Conservation (phyloP, 192 early-diverging fungal genomes). For the Gamsiella multidivaricata region DNA sequence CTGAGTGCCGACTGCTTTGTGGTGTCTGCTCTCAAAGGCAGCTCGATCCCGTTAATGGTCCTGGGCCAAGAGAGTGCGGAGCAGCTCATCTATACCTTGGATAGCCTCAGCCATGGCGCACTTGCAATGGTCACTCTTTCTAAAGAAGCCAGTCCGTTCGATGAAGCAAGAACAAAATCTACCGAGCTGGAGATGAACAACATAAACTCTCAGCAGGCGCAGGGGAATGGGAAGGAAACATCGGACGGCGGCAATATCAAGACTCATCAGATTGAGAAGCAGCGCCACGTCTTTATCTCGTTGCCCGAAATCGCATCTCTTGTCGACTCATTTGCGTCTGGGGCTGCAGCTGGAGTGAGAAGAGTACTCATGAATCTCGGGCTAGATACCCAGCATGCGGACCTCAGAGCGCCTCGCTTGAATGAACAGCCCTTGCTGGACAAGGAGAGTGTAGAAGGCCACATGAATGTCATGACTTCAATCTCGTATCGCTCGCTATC, state of each 20-base stretch:
- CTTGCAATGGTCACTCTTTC: constrained; percentile 4
- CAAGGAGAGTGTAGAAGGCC: no score
- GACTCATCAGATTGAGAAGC: not conserved
- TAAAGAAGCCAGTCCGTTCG: not conserved
- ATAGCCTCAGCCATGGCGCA: constrained; percentile 5
- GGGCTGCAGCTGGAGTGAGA: constrained; percentile 7
- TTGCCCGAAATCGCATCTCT: constrained; percentile 21
- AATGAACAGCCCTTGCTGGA: no score
- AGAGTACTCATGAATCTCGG: constrained; percentile 19
- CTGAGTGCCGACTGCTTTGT: not conserved
- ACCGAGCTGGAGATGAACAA: not conserved
- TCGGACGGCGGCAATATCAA: not conserved
- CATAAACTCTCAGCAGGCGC: not conserved
- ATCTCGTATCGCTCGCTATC: no score
- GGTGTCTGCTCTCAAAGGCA: not conserved
- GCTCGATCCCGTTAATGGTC: not conserved
- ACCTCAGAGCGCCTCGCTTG: not conserved
- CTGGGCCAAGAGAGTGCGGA: constrained; percentile 6
- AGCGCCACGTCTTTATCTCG: not conserved
- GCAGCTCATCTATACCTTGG: not conserved
- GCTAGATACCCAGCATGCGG: not conserved
- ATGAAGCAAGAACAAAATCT: not conserved
- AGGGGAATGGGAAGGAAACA: not conserved
- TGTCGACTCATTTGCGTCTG: constrained; percentile 17
- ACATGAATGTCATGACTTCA: no score